Base-by-base conservation (phyloP, 192 early-diverging fungal genomes). In the Phycomyces blakesleeanus region DNA sequence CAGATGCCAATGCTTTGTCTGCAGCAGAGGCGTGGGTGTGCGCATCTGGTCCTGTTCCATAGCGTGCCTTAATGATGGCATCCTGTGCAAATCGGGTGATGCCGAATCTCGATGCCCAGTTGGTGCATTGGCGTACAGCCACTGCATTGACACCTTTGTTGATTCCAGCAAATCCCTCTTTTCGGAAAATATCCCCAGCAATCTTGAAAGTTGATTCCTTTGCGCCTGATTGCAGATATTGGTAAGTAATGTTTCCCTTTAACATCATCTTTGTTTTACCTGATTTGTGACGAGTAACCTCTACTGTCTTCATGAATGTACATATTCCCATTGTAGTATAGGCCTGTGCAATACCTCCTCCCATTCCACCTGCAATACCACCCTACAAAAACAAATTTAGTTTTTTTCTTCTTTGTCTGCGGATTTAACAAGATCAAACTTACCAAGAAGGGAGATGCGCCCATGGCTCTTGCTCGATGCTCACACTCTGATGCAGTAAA, bases 241-340 rank as follows among this genome's bases (percentile, higher is more conserved):
- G 29, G 29, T 34, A 2, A 7, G 2, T 34, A 34, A 7, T 34
- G 7, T 34, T 34, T n/a, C n/a, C n/a, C n/a, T n/a, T n/a, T n/a
- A n/a, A n/a, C n/a, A n/a, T n/a, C n/a, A n/a, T n/a, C n/a, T 34
- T 34, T 34, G 7, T 34, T 7, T 34, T 34, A 67, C 66, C 82
- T 47, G 81, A 78, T 81, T 98, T 98, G 81, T 94, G 93, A 51
- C 95, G 88, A 7, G 97, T 98, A 27, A 98, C 95, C 67, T 98
- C 97, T 18, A 92, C 91, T 2, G 96, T 97, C 83, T 95, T 93
- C 96, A 98, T 97, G 76, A 97, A 97, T 0, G 96, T 98, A 76
- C 95, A 97, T 78, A 97, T 96, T 18, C 97, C 97, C 97, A 98
- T 98, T 21, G 97, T 98, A 51, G 94, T 89, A 81, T 97, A 98